These are phyloP conservation scores for Trichosporon sp. DNA, from an alignment of 1,284 basidiomycete genomes.

Conservation along the genomic window DNA sequence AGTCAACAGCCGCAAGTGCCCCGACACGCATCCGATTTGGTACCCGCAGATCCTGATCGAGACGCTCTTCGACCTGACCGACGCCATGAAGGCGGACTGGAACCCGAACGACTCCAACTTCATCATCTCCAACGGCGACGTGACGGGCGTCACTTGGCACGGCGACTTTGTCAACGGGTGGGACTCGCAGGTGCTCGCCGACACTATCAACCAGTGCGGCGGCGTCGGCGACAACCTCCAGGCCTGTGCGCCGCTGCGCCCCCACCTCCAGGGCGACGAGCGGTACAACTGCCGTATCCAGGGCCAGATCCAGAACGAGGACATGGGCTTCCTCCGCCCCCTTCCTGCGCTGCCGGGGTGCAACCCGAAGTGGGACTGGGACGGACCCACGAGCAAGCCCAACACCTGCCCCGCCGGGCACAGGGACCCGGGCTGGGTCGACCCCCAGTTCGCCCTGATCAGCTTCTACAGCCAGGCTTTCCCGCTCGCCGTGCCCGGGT, in stretches of 20 bases:
- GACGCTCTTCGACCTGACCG: conserved; percentile 19
- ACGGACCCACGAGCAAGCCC: conserved; percentile 25
- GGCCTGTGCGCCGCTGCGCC: background rate
- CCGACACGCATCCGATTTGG: conserved; percentile 27
- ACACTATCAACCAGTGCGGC: conserved; percentile 20
- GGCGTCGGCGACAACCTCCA: conserved; percentile 20
- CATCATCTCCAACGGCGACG: conserved; percentile 30
- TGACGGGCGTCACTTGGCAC: conserved; percentile 25
- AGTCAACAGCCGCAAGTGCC: conserved; percentile 17
- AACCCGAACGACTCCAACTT: conserved; percentile 19
- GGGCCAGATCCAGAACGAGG: conserved; percentile 27
- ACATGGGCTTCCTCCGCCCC: conserved; percentile 22
- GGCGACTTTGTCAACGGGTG: conserved; percentile 31
- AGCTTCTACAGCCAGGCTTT: conserved; percentile 16
- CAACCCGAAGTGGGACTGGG: conserved; percentile 28
- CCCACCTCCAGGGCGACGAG: conserved; percentile 18
- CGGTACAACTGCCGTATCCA: conserved; percentile 19
- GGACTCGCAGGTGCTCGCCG: conserved; percentile 21
- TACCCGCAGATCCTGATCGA: conserved; percentile 29
- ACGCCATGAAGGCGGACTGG: conserved; percentile 18
- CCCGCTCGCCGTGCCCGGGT: conserved; percentile 2
- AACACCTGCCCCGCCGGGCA: conserved; percentile 14
- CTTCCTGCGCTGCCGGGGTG: conserved; percentile 28
- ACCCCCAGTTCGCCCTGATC: conserved; percentile 15
- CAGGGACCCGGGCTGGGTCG: conserved; percentile 25